Conservation (phyloP, 2,329 filamentous ascomycete species). For the Phialophora verrucosa region DNA sequence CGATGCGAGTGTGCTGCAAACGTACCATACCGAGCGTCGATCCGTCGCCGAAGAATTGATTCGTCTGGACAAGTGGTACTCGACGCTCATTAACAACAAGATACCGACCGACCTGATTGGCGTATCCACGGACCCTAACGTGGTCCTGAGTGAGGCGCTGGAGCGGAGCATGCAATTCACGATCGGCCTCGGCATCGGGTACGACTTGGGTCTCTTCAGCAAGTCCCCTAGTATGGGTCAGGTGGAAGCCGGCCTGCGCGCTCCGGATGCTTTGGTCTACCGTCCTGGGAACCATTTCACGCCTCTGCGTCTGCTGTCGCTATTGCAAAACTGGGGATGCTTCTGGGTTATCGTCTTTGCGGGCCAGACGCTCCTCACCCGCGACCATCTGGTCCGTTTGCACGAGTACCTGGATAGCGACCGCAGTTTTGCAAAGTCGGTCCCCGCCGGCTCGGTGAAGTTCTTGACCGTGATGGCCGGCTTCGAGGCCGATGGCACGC, state of each 20-base stretch:
- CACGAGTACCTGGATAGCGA: not conserved
- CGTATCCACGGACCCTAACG: too few species aligned
- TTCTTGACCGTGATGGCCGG: slow-evolving; percentile 9
- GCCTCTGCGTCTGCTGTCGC: slow-evolving; percentile 1
- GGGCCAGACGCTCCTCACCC: slow-evolving; percentile 6
- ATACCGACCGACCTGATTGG: too few species aligned
- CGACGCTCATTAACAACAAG: not conserved
- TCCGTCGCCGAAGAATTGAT: slow-evolving; percentile 9
- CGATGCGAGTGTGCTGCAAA: not conserved
- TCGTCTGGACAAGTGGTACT: slow-evolving; percentile 3
- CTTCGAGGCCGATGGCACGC: slow-evolving; percentile 3
- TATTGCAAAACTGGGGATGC: slow-evolving; percentile 6
- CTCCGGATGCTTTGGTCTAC: slow-evolving; percentile 5
- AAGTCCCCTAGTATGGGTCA: too few species aligned
- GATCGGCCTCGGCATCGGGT: too few species aligned
- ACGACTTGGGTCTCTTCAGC: too few species aligned
- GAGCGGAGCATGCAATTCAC: too few species aligned
- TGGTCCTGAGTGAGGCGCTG: too few species aligned
- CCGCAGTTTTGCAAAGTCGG: not conserved
- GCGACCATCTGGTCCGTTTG: not conserved
- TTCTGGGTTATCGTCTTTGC: slow-evolving; percentile 16
- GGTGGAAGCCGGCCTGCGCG: not conserved
- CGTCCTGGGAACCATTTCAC: not conserved
- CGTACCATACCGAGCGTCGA: slow-evolving; percentile 8
- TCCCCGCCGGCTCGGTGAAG: not conserved